Evolutionary conservation across 2,329 filamentous ascomycete species (phyloP).

Genomic region (Penicillium sp.): DNA sequence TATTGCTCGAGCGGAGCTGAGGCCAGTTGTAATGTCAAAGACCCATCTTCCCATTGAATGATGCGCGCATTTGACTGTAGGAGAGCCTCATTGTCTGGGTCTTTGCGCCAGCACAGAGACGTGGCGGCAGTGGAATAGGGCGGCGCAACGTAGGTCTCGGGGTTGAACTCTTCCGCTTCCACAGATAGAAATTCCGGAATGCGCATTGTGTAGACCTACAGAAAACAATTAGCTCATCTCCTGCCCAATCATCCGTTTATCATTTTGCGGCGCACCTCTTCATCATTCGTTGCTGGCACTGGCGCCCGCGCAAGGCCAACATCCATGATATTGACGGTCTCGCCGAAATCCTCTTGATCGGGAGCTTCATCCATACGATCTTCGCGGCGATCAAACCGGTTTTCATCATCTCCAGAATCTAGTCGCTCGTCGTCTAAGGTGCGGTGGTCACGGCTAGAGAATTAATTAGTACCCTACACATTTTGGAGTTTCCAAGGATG

Average conservation of each 20-base stretch:
- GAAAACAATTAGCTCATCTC: slow-evolving; percentile 6
- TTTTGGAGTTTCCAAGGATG: background rate
- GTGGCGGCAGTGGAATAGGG: slow-evolving; percentile 59
- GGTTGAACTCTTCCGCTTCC: slow-evolving; percentile 56
- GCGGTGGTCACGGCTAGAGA: slow-evolving; percentile 34
- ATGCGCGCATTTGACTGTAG: slow-evolving; percentile 62
- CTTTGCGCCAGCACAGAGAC: slow-evolving; percentile 60
- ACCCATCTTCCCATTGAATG: slow-evolving; percentile 62
- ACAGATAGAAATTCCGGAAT: slow-evolving; percentile 59
- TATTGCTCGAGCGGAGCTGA: slow-evolving; percentile 57
- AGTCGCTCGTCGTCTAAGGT: slow-evolving; percentile 57
- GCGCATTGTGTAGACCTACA: slow-evolving; percentile 56
- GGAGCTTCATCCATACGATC: slow-evolving; percentile 43
- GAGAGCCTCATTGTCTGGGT: slow-evolving; percentile 51
- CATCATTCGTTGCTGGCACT: slow-evolving; percentile 47
- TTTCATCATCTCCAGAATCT: slow-evolving; percentile 59
- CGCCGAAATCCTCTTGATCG: slow-evolving; percentile 38
- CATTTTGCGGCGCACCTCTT: slow-evolving; percentile 28
- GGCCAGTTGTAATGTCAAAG: slow-evolving; percentile 59
- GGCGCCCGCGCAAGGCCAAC: slow-evolving; percentile 53
- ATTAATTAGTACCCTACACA: slow-evolving; percentile 12
- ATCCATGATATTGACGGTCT: slow-evolving; percentile 51
- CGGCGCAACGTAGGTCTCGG: slow-evolving; percentile 56
- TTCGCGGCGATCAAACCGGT: slow-evolving; percentile 48
- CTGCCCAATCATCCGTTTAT: background rate